These are phyloP conservation scores for Chrysopogon serrulatus DNA, from an alignment of 176 grass and related monocot species.

Conservation along the genomic window DNA sequence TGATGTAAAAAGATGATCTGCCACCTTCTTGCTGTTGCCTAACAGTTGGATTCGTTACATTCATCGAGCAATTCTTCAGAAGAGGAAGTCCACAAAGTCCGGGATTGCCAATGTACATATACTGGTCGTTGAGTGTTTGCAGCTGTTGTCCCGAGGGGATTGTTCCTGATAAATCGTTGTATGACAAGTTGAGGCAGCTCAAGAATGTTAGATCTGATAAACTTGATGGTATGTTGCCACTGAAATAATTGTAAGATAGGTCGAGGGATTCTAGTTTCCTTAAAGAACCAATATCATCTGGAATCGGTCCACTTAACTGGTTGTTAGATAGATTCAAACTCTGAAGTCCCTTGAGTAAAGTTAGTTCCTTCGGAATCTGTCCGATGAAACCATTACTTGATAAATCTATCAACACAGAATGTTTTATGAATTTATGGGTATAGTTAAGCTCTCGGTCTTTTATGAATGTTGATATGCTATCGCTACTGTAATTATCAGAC, in stretches of 20 bases:
- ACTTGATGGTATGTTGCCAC: background rate
- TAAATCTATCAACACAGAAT: background rate
- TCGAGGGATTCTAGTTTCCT: constrained; percentile 6
- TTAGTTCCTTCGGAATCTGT: constrained; percentile 3
- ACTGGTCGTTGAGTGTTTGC: constrained; percentile 5
- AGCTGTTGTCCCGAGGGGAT: constrained; percentile 25
- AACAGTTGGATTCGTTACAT: background rate
- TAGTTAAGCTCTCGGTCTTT: background rate
- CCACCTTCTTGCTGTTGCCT: background rate
- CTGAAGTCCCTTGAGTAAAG: background rate
- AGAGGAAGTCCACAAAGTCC: constrained; percentile 24
- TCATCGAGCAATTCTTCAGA: background rate
- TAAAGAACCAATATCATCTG: background rate
- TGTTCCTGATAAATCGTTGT: constrained; percentile 37
- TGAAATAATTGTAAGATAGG: constrained; percentile 3
- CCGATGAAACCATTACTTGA: constrained; percentile 16
- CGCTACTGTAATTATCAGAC: background rate
- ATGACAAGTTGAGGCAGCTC: constrained; percentile 25
- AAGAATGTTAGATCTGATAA: background rate
- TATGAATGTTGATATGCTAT: background rate
- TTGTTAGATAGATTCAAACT: constrained; percentile 12
- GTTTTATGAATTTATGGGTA: background rate
- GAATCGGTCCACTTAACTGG: background rate
- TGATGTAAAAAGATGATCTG: background rate
- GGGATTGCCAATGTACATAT: background rate